phyloP scores from a whole-genome alignment of 2,329 filamentous ascomycete species.

The Pezicula radicicola region DNA sequence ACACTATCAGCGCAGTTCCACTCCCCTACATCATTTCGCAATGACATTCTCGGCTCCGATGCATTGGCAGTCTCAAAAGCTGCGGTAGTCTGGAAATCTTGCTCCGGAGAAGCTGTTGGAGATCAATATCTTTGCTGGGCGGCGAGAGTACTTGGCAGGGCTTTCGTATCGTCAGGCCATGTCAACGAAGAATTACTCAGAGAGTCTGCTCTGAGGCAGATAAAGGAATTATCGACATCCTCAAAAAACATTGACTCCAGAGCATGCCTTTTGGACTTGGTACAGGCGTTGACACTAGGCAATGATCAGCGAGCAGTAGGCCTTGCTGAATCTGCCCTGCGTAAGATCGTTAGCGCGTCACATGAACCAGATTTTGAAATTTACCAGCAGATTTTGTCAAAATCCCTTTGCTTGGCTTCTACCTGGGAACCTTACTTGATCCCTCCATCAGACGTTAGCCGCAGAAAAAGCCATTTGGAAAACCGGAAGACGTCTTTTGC shows the following conservation, averaged over 20 bases:
- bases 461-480: constrained; percentile 4
- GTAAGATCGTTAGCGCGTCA: constrained; percentile 48
- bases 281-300: constrained; percentile 60
- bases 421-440: constrained; percentile 54
- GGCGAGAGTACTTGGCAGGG: constrained; percentile 77
- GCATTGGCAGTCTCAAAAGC: constrained; percentile 58
- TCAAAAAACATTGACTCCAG: constrained; percentile 49
- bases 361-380: constrained; percentile 39
- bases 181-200: constrained; percentile 58
- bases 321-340: constrained; percentile 57
- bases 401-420: constrained; percentile 50
- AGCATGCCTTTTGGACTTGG: constrained; percentile 56
- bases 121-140: constrained; percentile 79
- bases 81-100: constrained; percentile 73
- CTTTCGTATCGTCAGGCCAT: constrained; percentile 74
- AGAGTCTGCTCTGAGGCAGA: constrained; percentile 52
- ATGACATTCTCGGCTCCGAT: constrained; percentile 70
- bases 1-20: constrained; percentile 76
- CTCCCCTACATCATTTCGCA: constrained; percentile 49
- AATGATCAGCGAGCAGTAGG: constrained; percentile 54
- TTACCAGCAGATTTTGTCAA: constrained; percentile 49
- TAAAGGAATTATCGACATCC: constrained; percentile 32
- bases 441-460: constrained; percentile 47
- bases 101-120: constrained; percentile 60
- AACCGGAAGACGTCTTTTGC: constrained; percentile 11